Base-by-base conservation (phyloP, 352 stramenopile genomes). In the Phytophthora sp. region DNA sequence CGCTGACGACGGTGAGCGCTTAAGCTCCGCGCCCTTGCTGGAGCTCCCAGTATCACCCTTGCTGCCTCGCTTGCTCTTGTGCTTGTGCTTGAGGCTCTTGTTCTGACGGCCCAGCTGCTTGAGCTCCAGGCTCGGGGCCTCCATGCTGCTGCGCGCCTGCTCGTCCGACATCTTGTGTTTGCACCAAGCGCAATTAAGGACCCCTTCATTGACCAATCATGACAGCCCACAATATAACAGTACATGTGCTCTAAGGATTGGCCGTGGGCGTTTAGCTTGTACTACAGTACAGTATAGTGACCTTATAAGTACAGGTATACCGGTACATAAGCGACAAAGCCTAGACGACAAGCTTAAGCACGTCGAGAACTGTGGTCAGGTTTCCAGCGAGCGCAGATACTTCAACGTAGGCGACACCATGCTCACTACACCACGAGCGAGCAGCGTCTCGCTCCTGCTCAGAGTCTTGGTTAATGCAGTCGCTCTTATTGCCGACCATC, bases 81-180 rank as follows among this genome's bases (percentile, higher is more conserved):
- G 71, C 77, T 93, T 95, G 77, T 93, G 84, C 69, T 91, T 92
- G 56, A 95, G 83, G 56, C 53, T 93, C 69, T 90, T 93, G 45
- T 66, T 72, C 50, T 78, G 77, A 29, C 77, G 78, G 7, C 50
- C 63, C 13, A 79, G 73, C 73, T 78, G 82, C 77, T 88, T 89
- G 49, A 90, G 78, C 78, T 90, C 81, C 52, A 92, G 76, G 29
- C 45, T 73, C 39, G 65, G 46, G 9, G 35, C 26, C 51, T 72
- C 66, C 59, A 71, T 66, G 20, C 11, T 35, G 41, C 15, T 36
- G 44, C 57, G 61, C 46, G 60, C 39, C 50, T 71, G 49, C 52
- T 68, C 56, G 49, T 80, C 75, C 68, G 69, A 38, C 67, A 71
- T 80, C 15, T 63, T 31, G 4, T n/a, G n/a, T n/a, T n/a, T n/a